Evolutionary conservation across 345 rosid genomes (phyloP).

Genomic region (Carallia brachiata): DNA sequence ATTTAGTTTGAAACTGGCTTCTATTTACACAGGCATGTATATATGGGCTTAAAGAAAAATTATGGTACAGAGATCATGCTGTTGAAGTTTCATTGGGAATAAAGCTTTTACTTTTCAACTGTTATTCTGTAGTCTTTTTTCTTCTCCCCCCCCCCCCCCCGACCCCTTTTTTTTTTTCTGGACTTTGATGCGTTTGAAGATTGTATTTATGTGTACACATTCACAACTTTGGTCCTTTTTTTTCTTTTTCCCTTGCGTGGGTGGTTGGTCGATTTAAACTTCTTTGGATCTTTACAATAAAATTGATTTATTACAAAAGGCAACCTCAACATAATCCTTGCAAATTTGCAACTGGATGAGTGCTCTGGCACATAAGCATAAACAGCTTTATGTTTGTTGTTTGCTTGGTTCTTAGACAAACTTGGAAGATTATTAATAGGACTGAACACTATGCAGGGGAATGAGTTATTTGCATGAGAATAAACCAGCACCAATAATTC

Average conservation of each 20-base stretch:
- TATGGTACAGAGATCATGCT: too few relatives aligned
- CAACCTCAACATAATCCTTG: not conserved
- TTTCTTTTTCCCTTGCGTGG: not conserved
- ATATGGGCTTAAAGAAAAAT: too few relatives aligned
- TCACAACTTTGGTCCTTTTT: not conserved
- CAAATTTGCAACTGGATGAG: not conserved
- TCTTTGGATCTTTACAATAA: not conserved
- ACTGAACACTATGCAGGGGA: conserved; percentile 56
- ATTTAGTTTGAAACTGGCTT: too few relatives aligned
- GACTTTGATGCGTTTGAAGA: too few relatives aligned
- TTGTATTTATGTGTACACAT: too few relatives aligned
- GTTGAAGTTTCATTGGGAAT: too few relatives aligned
- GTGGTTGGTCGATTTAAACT: not conserved
- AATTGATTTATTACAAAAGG: not conserved
- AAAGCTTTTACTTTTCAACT: too few relatives aligned
- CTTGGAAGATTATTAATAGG: conserved; percentile 12
- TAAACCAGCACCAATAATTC: conserved; percentile 83
- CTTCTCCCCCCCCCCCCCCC: not conserved
- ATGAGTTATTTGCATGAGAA: conserved; percentile 92
- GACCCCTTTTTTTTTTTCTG: too few relatives aligned
- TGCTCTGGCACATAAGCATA: not conserved
- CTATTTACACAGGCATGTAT: too few relatives aligned
- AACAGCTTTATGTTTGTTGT: too few relatives aligned
- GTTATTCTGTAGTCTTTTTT: not conserved
- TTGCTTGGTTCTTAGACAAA: not conserved